Evolutionary conservation across 2,329 filamentous ascomycete genomes (phyloP), one percentile per base, ranked within the genome.

Genomic region (Hypoxylon sp.): DNA sequence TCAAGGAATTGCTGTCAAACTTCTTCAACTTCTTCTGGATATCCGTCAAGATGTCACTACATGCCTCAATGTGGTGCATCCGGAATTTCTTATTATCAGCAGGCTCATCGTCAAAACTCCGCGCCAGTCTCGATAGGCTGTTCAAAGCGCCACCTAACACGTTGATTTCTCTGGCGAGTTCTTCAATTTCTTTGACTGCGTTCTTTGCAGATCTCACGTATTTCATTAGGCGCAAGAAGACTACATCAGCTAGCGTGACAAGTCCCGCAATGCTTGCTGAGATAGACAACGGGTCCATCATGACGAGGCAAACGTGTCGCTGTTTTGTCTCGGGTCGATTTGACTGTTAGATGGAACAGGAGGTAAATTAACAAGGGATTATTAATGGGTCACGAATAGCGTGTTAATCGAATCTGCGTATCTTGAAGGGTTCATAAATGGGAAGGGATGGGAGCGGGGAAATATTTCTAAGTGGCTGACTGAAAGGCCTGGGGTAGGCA

Each of bases 211-310:
- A 47, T 22, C 69, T 74, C 1, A 60, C 52, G 48, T 78, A 80
- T 26, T 73, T 74, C 37, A 50, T 74, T 0, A 74, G 62, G 5
- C 71, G 48, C 2, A 47, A 19, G 33, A 76, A 76, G 3, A 77
- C 63, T 1, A 71, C 37, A 13, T 77, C 74, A 13, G 73, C 71
- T 1, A 79, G 51, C 1, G 63, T 70, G 22, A 80, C 63, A 5
- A 80, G 66, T 9, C 78, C 77, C 8, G 76, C 76, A 24, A 80
- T 75, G 37, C 74, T 72, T 3, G 70, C 71, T 2, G 78, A 57
- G 14, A 78, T 65, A 10, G 76, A 77, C 1, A 80, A 44, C 5
- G 73, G 73, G 29, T 79, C 61, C 10, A 29, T 74, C 19, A 63
- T 57, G 24, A 52, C 60, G 26, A 50, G 8, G 13, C 1, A 13